Base-by-base conservation (phyloP, 441 rosid genomes). In the Gossypium davidsonii region DNA sequence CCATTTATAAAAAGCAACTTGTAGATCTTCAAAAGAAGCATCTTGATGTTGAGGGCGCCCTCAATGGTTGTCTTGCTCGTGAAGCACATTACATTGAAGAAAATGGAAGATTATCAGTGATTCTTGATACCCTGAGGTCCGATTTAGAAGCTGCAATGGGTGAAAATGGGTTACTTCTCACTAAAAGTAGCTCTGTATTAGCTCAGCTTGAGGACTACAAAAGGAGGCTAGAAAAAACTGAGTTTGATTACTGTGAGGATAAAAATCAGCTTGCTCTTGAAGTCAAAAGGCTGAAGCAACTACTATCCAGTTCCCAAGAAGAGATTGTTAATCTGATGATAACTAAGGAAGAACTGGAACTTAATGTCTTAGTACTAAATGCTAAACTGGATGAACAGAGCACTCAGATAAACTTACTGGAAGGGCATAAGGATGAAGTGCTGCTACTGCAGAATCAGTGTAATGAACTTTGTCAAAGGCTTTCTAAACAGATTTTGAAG, bases 401-500 rank as follows among this genome's bases (percentile, higher is more conserved):
- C 76, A 75, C 75, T 78, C 82, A 79, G 67, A 72, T 83, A 71
- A 82, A 59, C 44, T 74, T 77, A 59, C 77, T 75, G 28, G 85
- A 82, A 75, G 78, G 78, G 74, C 71, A 51, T 75, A 56, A 58
- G 12, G 83, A 76, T 77, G 92, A 87, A 79, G 76, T 85, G 21
- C 42, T 68, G 57, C 76, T 72, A 76, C 78, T 88, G 81, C 85
- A 77, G 78, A 80, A 80, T 73, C 85, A 83, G 81, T 85, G 85
- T 63, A 71, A 67, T 73, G 96, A 86, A 82, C 92, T 91, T 74
- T 77, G 84, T 6, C 88, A 76, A 77, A 93, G 75, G 83, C 94
- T 93, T 62, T 87, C 97, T 64, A 92, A 85, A 79, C 98, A 95
- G 86, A 79, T 78, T 79, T 72, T 86, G 86, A 90, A 87, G 90